These are phyloP conservation scores for Luffa acutangula DNA, from an alignment of 306 rosid species.

Conservation along the genomic window DNA sequence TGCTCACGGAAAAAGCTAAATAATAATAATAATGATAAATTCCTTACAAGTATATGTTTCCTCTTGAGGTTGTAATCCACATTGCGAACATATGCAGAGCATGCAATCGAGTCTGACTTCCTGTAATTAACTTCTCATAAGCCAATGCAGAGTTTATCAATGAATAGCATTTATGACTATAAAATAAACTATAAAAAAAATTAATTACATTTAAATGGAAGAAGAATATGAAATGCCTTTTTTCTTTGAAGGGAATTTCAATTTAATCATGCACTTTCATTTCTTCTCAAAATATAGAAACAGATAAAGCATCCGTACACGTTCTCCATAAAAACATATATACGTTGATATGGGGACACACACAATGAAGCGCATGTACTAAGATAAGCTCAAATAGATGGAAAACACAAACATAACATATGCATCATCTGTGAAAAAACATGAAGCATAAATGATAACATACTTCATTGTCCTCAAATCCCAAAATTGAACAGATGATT, in stretches of 20 bases:
- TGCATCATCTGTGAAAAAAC: background rate
- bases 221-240: background rate
- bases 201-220: background rate
- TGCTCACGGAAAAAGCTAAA: background rate
- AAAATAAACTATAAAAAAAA: background rate
- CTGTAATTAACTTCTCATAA: constrained; percentile 36
- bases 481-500: constrained; percentile 84
- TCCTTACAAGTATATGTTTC: constrained; percentile 74
- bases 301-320: background rate
- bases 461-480: constrained; percentile 93
- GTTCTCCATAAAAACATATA: background rate
- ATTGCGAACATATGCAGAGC: constrained; percentile 58
- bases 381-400: background rate
- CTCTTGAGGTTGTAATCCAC: constrained; percentile 65
- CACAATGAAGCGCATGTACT: background rate
- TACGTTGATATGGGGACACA: background rate
- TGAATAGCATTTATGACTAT: background rate
- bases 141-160: constrained; percentile 5
- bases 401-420: background rate
- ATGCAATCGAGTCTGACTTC: constrained; percentile 67
- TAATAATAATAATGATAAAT: background rate
- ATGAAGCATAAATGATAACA: constrained; percentile 17
- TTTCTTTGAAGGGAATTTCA: background rate
- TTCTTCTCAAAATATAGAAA: background rate
- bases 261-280: background rate